A percentile compares a stretch with the other conserved stretches of the same genome.
Evolutionary conservation across 495 filamentous ascomycete genomes (phyloP).

Genomic region (Rusavskia elegans): DNA sequence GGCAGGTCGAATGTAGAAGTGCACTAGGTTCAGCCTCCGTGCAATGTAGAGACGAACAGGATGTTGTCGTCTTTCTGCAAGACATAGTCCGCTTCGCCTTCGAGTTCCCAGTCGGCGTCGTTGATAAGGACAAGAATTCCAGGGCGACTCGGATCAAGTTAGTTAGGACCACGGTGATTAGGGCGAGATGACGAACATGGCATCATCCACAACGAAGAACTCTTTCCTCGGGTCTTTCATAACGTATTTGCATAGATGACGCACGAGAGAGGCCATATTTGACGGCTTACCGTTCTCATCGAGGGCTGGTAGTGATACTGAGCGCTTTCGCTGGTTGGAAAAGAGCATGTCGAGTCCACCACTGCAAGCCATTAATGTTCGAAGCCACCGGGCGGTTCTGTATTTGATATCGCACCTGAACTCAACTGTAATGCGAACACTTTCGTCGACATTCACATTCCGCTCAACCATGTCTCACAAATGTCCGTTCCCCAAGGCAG

Average conservation of each 20-base stretch:
- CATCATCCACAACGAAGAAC: conserved; percentile 73
- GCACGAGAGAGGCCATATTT: conserved; percentile 63
- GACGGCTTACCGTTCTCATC: conserved; percentile 39
- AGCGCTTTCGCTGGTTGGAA: conserved; percentile 58
- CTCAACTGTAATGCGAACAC: conserved; percentile 47
- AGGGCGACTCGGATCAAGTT: conserved; percentile 48
- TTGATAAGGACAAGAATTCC: conserved; percentile 98
- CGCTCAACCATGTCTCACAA: too few species aligned
- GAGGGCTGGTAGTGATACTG: conserved; percentile 47
- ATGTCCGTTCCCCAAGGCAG: too few species aligned
- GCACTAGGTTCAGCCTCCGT: conserved; percentile 51
- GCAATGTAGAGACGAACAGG: conserved; percentile 93
- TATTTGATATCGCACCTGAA: conserved; percentile 43
- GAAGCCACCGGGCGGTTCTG: too few species aligned
- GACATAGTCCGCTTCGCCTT: conserved; percentile 82
- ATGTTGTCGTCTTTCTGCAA: conserved; percentile 72
- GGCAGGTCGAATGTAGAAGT: background rate
- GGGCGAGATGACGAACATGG: conserved; percentile 49
- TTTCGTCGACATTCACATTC: too few species aligned
- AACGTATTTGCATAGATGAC: conserved; percentile 62
- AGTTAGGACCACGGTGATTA: background rate
- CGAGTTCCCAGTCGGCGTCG: conserved; percentile 95
- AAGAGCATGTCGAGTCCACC: conserved; percentile 96
- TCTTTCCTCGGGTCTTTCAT: conserved; percentile 82
- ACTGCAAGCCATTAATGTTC: conserved; percentile 25